Evolutionary conservation across 2,329 filamentous ascomycete genomes (phyloP).

Genomic region (Paraconiothyrium brasiliense): DNA sequence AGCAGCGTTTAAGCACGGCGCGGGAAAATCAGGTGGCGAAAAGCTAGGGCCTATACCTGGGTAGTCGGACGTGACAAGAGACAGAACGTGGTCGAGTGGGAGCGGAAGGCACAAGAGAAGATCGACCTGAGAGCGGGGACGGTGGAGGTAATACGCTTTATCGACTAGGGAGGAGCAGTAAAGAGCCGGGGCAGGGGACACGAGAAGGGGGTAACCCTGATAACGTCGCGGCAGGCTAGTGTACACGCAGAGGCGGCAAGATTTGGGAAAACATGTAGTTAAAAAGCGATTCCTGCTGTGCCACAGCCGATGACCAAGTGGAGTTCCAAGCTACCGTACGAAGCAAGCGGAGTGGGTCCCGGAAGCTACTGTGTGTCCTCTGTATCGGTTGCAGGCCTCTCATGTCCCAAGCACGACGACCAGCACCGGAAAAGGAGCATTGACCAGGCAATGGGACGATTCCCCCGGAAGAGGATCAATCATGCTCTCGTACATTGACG

Average conservation of each 20-base stretch:
- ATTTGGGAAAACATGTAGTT: constrained; percentile 36
- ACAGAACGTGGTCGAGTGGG: constrained; percentile 33
- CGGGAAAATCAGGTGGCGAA: constrained; percentile 14
- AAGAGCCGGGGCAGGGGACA: constrained; percentile 40
- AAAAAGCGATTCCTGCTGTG: constrained; percentile 42
- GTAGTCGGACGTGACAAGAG: constrained; percentile 31
- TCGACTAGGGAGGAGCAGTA: constrained; percentile 43
- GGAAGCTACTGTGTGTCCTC: constrained; percentile 32
- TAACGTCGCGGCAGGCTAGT: constrained; percentile 34
- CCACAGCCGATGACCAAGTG: constrained; percentile 34
- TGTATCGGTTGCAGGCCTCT: constrained; percentile 37
- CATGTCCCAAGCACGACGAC: constrained; percentile 41
- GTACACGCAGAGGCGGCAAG: constrained; percentile 41
- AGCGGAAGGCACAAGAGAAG: constrained; percentile 37
- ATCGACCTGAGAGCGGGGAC: constrained; percentile 45
- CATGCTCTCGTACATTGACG: constrained; percentile 41
- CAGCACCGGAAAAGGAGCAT: constrained; percentile 37
- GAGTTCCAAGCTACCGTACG: constrained; percentile 36
- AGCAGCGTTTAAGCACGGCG: constrained; percentile 5
- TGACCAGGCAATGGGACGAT: constrained; percentile 38
- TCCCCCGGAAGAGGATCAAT: constrained; percentile 30
- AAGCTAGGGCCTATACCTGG: constrained; percentile 14
- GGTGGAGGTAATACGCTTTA: constrained; percentile 40
- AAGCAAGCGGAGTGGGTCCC: constrained; percentile 36
- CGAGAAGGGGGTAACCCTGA: constrained; percentile 30